These are phyloP conservation scores for Ceratopteris richardii DNA, from an alignment of 75 land plant species.

Conservation along the genomic window DNA sequence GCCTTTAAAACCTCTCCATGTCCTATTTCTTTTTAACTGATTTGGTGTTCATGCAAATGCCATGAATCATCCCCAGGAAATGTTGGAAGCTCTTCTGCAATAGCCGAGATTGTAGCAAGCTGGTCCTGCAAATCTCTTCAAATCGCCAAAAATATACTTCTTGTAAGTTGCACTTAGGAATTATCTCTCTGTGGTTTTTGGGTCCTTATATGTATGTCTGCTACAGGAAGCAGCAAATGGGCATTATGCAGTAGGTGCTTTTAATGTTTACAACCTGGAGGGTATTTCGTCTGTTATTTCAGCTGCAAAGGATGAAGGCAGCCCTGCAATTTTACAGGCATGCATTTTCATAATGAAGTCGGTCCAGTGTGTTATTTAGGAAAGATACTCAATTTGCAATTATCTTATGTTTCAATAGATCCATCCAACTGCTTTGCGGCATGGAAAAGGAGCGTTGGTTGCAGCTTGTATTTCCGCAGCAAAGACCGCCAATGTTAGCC, in stretches of 20 bases:
- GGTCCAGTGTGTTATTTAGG: no score
- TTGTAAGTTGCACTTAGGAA: slow-evolving; percentile 34
- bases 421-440: slow-evolving; percentile 79
- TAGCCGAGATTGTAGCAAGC: slow-evolving; percentile 63
- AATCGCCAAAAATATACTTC: slow-evolving; percentile 64
- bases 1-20: no score
- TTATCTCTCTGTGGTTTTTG: no score
- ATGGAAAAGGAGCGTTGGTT: slow-evolving; percentile 77
- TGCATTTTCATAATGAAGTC: not conserved
- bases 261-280: slow-evolving; percentile 96
- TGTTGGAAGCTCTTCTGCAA: slow-evolving; percentile 81
- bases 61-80: slow-evolving; percentile 81
- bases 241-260: slow-evolving; percentile 93
- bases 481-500: slow-evolving; percentile 59
- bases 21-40: no score
- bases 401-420: slow-evolving; percentile 48
- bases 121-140: slow-evolving; percentile 57
- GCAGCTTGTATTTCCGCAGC: slow-evolving; percentile 87
- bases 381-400: no score
- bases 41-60: no score
- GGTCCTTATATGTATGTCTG: not conserved
- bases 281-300: slow-evolving; percentile 83
- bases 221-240: slow-evolving; percentile 71
- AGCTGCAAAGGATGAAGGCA: slow-evolving; percentile 84
- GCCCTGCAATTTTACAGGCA: slow-evolving; percentile 98